These are phyloP conservation scores for Punctularia strigosozonata DNA, from an alignment of 768 basidiomycete genomes.

Conservation along the genomic window DNA sequence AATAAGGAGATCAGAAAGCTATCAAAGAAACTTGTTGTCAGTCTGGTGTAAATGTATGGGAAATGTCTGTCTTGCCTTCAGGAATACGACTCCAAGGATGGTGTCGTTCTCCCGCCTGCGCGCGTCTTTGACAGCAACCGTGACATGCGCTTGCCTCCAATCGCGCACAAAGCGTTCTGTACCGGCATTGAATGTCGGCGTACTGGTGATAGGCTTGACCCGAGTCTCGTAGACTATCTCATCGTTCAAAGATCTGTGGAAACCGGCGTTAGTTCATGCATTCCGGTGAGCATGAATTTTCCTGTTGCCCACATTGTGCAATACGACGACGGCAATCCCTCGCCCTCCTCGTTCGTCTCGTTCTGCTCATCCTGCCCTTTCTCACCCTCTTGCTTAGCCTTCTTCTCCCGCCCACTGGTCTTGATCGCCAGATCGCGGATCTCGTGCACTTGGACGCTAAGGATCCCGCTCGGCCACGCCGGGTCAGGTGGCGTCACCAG, in stretches of 20 bases:
- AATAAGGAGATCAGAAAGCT: constrained; percentile 21
- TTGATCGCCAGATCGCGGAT: constrained; percentile 52
- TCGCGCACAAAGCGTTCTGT: constrained; percentile 62
- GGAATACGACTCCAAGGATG: constrained; percentile 57
- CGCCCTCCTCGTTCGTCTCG: constrained; percentile 37
- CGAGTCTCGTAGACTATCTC: constrained; percentile 28
- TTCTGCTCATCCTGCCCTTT: constrained; percentile 44
- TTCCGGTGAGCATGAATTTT: not conserved
- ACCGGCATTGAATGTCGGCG: constrained; percentile 38
- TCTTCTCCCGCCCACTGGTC: constrained; percentile 21
- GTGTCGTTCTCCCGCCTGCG: constrained; percentile 50
- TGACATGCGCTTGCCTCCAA: constrained; percentile 45
- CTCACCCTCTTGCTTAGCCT: constrained; percentile 34
- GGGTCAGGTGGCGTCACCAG: constrained; percentile 39
- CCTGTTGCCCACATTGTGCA: constrained; percentile 29
- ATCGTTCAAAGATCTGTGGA: constrained; percentile 30
- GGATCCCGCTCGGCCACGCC: constrained; percentile 54
- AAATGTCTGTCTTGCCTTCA: constrained; percentile 21
- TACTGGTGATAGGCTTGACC: constrained; percentile 21
- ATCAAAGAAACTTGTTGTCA: not conserved
- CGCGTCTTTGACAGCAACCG: constrained; percentile 54
- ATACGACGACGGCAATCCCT: constrained; percentile 55
- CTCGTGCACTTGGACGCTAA: constrained; percentile 55
- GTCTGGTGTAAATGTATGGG: not conserved
- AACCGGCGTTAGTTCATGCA: constrained; percentile 13